Conservation (phyloP, 2,329 filamentous ascomycete genomes). For the Raffaelea arxii region DNA sequence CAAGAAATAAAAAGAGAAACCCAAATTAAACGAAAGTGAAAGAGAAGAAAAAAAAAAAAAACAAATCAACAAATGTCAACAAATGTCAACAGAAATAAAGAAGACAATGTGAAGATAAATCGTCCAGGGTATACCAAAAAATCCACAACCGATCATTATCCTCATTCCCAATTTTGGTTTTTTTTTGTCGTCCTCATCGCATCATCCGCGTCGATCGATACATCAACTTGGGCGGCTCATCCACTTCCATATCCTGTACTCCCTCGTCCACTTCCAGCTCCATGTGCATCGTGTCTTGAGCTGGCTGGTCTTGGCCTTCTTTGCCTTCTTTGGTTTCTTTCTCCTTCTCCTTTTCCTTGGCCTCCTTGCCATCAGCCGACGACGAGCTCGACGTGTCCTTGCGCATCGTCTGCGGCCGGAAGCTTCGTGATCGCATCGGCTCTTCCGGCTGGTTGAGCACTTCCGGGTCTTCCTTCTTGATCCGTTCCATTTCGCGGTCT, state of each 20-base stretch:
- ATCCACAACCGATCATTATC: too few relatives aligned
- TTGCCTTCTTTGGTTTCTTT: neutral
- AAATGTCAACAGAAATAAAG: too few relatives aligned
- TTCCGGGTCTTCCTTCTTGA: conserved; percentile 42
- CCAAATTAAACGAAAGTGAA: neutral
- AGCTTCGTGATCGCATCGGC: conserved; percentile 34
- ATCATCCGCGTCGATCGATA: conserved; percentile 31
- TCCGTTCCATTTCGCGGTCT: conserved; percentile 46
- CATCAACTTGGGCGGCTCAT: conserved; percentile 28
- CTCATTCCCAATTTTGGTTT: too few relatives aligned
- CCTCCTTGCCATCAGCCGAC: conserved; percentile 16
- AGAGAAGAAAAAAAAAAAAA: neutral
- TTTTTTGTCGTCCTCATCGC: neutral
- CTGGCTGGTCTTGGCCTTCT: neutral
- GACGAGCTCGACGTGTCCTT: conserved; percentile 26
- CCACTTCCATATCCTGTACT: conserved; percentile 25
- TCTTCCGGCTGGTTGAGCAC: conserved; percentile 27
- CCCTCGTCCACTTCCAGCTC: conserved; percentile 32
- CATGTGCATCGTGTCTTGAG: too few relatives aligned
- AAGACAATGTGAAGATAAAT: too few relatives aligned
- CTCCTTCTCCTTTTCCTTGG: neutral
- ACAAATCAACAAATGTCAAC: too few relatives aligned
- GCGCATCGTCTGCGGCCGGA: conserved; percentile 43
- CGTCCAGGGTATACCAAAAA: too few relatives aligned
- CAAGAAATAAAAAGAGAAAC: neutral